Conservation (phyloP, 2,329 filamentous ascomycete species). For the Diaporthe australafricana region DNA sequence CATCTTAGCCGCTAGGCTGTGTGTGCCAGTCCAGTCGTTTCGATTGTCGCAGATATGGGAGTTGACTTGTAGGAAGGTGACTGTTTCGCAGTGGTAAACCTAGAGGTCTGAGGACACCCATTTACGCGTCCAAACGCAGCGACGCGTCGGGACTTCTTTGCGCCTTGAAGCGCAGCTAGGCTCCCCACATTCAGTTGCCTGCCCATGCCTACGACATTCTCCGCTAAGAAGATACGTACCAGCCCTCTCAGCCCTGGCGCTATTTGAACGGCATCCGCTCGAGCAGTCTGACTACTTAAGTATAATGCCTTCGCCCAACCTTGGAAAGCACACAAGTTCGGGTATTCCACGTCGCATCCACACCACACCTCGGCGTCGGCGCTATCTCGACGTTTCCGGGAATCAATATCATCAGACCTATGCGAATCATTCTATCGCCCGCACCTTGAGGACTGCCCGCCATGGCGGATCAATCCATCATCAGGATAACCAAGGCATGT, state of each 20-base stretch:
- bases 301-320: slow-evolving; percentile 5
- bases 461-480: slow-evolving; percentile 88
- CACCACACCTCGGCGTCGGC: not conserved
- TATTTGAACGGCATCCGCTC: slow-evolving; percentile 9
- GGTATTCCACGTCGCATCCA: not conserved
- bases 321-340: slow-evolving; percentile 7
- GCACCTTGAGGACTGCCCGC: slow-evolving; percentile 41
- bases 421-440: slow-evolving; percentile 23
- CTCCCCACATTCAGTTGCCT: slow-evolving; percentile 11
- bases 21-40: not conserved
- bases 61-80: not conserved
- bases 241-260: not conserved
- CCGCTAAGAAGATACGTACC: not conserved
- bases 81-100: not conserved
- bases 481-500: slow-evolving; percentile 85
- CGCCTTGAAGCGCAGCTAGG: not conserved
- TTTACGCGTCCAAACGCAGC: slow-evolving; percentile 32
- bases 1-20: slow-evolving; percentile 62
- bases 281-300: not conserved
- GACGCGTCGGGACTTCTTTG: slow-evolving; percentile 32
- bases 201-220: not conserved
- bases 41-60: not conserved
- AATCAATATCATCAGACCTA: slow-evolving; percentile 23
- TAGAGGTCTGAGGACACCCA: slow-evolving; percentile 41
- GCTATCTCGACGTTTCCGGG: not conserved